Evolutionary conservation across 78 protist genomes (phyloP).

Genomic region (Bigelowiella natans): DNA sequence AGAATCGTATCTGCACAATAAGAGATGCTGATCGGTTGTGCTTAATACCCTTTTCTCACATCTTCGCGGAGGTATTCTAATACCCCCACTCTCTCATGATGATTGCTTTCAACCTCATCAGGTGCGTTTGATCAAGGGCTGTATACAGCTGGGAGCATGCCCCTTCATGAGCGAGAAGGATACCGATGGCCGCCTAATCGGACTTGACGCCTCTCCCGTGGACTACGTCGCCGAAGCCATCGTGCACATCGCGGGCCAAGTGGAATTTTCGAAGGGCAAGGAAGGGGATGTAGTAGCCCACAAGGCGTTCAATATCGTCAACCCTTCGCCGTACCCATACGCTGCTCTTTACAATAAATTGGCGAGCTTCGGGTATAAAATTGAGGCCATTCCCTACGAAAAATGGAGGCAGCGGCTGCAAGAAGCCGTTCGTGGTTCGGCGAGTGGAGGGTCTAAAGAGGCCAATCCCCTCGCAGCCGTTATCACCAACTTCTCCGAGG

Average conservation of each 20-base stretch:
- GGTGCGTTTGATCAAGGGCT: slow-evolving; percentile 61
- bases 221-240: slow-evolving; percentile 37
- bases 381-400: not conserved
- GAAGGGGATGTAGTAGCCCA: not conserved
- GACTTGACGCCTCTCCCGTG: slow-evolving; percentile 45
- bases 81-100: too few relatives aligned
- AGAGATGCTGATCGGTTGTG: too few relatives aligned
- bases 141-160: slow-evolving; percentile 32
- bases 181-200: not conserved
- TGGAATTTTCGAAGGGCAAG: too few relatives aligned
- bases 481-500: not conserved
- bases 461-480: not conserved
- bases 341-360: not conserved
- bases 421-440: not conserved
- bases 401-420: slow-evolving; percentile 8
- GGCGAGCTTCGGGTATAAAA: not conserved
- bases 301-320: slow-evolving; percentile 12
- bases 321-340: slow-evolving; percentile 23
- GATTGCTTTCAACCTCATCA: too few relatives aligned
- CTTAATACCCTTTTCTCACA: too few relatives aligned
- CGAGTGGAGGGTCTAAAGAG: not conserved
- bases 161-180: not conserved
- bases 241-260: not conserved
- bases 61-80: too few relatives aligned
- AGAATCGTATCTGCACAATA: too few relatives aligned